phyloP scores from a whole-genome alignment of 768 basidiomycete species.

The Plicaturopsis crispa region DNA sequence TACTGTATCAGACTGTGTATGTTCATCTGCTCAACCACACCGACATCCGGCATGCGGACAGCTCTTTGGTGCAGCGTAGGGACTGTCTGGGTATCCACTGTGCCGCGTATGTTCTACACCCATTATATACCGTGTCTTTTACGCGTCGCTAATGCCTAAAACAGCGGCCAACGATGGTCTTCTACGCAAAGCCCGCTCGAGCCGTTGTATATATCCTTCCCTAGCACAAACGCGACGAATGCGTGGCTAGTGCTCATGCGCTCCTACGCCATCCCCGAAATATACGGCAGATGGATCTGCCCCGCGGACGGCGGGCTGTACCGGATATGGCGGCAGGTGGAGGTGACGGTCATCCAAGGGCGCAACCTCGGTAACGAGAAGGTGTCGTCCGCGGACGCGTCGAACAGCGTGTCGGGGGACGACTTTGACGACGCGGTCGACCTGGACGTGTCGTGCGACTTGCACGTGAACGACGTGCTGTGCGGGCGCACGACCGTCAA shows the following conservation, averaged over 20 bases:
- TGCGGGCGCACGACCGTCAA: constrained; percentile 72
- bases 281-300: constrained; percentile 55
- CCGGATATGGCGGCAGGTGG: constrained; percentile 82
- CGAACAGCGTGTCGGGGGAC: constrained; percentile 18
- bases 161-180: constrained; percentile 55
- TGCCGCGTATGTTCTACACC: constrained; percentile 33
- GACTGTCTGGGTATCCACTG: constrained; percentile 70
- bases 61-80: constrained; percentile 69
- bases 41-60: constrained; percentile 72
- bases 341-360: constrained; percentile 66
- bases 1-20: constrained; percentile 66
- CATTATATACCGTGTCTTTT: too few relatives aligned
- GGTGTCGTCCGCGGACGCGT: constrained; percentile 12
- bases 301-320: constrained; percentile 66
- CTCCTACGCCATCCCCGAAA: constrained; percentile 75
- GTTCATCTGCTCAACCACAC: constrained; percentile 70
- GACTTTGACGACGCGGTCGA: constrained; percentile 39
- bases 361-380: constrained; percentile 59
- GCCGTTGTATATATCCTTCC: constrained; percentile 70
- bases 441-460: constrained; percentile 70
- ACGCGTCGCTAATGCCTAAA: too few relatives aligned
- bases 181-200: constrained; percentile 39
- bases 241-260: constrained; percentile 77
- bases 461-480: constrained; percentile 59
- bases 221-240: constrained; percentile 51